Base-by-base conservation (phyloP, 352 stramenopile species). In the Phytophthora macrochlamydospora region DNA sequence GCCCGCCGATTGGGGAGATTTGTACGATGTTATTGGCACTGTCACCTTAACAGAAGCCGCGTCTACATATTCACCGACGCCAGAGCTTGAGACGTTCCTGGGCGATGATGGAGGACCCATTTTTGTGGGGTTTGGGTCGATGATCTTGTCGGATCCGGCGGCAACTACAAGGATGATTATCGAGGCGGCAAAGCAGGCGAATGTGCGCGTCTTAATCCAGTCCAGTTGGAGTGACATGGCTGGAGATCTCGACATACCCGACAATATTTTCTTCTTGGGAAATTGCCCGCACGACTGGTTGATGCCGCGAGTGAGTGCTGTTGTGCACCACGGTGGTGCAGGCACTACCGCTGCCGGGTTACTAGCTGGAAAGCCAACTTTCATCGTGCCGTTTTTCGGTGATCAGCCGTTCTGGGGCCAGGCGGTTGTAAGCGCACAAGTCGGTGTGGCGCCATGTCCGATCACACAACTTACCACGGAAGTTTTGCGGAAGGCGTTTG, bases 401-500 rank as follows among this genome's bases (percentile, higher is more conserved):
- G 94, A 98, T 65, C 94, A 98, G 71, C 87, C 80, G 18, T 98
- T 98, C 69, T 98, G 94, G 94, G 92, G 91, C 2, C 82, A 92
- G 28, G 91, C 94, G 5, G 87, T 97, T 0, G 75, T 89, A 18
- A 83, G 71, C 2, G 77, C 82, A 28, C 84, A 79, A 12, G 91
- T 96, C 0, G 94, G 94, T 18, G 87, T 94, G 0, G 60, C 81
- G 33, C 91, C 92, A 1, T 94, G 91, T 50, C 83, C 89, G 7
- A 90, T 98, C 32, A 59, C 51, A 7, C 68, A 92, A 38, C 66
- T 98, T 24, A 97, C 87, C 1, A 73, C 72, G 1, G 85, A 96
- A 37, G 79, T 84, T 43, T 65, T 98, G 29, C 58, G 67, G 2
- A 66, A 81, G 31, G 94, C 90, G 7, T 94, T 98, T 9, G 43